Base-by-base conservation (phyloP, 345 rosid species). In the Brassica rapa region DNA sequence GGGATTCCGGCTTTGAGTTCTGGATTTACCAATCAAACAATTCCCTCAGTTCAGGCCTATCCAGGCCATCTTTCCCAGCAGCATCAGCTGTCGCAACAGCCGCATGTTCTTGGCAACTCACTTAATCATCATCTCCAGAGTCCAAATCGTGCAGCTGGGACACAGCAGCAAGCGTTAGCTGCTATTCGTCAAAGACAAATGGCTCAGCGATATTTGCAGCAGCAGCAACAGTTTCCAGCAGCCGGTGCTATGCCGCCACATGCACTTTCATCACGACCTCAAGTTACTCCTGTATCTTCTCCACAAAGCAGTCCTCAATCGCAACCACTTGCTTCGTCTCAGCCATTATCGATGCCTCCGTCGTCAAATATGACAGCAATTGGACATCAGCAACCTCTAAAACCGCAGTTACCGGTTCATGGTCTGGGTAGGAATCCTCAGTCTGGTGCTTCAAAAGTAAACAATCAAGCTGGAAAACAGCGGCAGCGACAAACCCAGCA, bases 401-500 rank as follows among this genome's bases (percentile, higher is more conserved):
- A 91, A 84, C 83, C 81, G 57, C 88, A 79, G 71, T 70, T 90
- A 74, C 80, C 87, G 10, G 83, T 86, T 80, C 88, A 86, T 51
- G 89, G 88, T 61, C 60, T 85, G 25, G 70, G 77, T 75, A 84
- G 88, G 79, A 91, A 79, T 82, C 76, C 90, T 35, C 93, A 85
- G 74, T 72, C 84, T 80, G 84, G 76, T 78, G 81, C 80, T 65
- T 76, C 85, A 77, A 77, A 73, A 59, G 66, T 43, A 7, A 74
- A 39, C 67, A 93, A 87, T 88, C 98, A 87, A 82, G 85, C 81
- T 65, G 95, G 89, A 66, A 95, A 93, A 91, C 99, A 89, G 66
- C 87, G 93, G 16, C 99, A 86, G 71, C 85, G 88, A 27, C 82
- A 68, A 39, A 66, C 30, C 53, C 82, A 74, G 62, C 92, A 87